Base-by-base conservation (phyloP, 768 basidiomycete genomes). In the Trametes meyenii region DNA sequence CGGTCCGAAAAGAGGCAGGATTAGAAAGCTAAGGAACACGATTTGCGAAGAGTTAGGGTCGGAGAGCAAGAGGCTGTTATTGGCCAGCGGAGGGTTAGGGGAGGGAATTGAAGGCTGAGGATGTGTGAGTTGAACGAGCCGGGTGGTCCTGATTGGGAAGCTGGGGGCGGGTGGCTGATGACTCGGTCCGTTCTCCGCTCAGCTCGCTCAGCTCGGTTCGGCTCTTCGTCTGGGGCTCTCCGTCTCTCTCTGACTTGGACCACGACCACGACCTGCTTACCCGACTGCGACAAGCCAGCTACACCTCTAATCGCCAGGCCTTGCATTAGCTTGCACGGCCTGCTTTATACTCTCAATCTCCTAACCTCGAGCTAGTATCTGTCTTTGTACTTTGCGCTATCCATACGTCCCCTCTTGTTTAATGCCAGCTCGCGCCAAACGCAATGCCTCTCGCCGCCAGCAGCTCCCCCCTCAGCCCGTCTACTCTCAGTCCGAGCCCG, bases 391-490 rank as follows among this genome's bases (percentile, higher is more conserved):
- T 45, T 23, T 38, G 17, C 14, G 33, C n/a, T 53, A 46, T 46
- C 58, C 38, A n/a, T 49, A 48, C 59, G 39, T 14, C 48, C 38
- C 50, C 42, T 50, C 61, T 51, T 52, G 65, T 67, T 71, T 71
- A 67, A 71, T 71, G 70, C 70, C 70, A 58, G 50, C 66, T 46
- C 64, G 66, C 58, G 55, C 33, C 62, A 71, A 68, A 40, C 68
- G 70, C 67, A 68, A 71, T 71, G 68, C 55, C 57, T 61, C 64
- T 55, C 63, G 61, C 26, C 60, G 62, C 54, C 61, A 62, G 33
- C 58, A 42, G 52, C 46, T 26, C 36, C 35, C 60, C 38, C 23
- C 50, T 55, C 40, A 62, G 63, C 49, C 35, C 60, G 17, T 26
- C 38, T 39, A 54, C n/a, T 35, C 61, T 2, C 45, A 57, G 29